A percentile compares a stretch with the other conserved stretches of the same genome.
These are phyloP conservation scores for Globisporangium middletonii DNA, from an alignment of 352 stramenopile species.

Conservation along the genomic window DNA sequence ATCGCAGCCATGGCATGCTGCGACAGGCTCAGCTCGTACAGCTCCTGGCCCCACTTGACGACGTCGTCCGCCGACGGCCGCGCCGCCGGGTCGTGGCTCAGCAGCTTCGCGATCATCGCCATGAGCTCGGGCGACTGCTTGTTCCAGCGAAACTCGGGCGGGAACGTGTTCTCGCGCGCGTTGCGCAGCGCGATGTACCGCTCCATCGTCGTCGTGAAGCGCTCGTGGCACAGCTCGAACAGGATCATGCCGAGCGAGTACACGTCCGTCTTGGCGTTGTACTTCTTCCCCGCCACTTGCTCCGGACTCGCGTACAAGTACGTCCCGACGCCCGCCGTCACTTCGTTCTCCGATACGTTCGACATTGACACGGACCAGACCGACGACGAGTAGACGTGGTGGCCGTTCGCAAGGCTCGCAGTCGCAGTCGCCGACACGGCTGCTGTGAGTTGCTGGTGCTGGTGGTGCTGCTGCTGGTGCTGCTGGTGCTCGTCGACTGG, in stretches of 20 bases:
- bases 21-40: conserved; percentile 59
- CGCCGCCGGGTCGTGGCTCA: conserved; percentile 42
- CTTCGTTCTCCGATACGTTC: conserved; percentile 73
- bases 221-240: conserved; percentile 86
- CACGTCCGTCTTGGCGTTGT: conserved; percentile 89
- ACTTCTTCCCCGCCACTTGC: conserved; percentile 87
- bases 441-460: conserved; percentile 10
- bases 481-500: conserved; percentile 19
- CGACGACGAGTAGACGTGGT: conserved; percentile 34
- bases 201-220: conserved; percentile 89
- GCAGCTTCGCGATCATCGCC: conserved; percentile 55
- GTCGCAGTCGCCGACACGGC: conserved; percentile 8
- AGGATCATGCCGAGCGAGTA: conserved; percentile 91
- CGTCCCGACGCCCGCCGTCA: conserved; percentile 85
- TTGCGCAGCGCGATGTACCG: conserved; percentile 77
- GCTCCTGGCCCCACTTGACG: conserved; percentile 70
- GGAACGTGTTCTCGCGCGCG: conserved; percentile 66
- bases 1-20: conserved; percentile 51
- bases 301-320: conserved; percentile 89
- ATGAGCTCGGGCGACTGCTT: conserved; percentile 62
- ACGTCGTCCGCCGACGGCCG: conserved; percentile 61
- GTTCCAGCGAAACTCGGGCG: conserved; percentile 37
- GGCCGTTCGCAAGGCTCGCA: conserved; percentile 8
- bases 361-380: conserved; percentile 52
- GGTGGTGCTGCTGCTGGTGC: neutral